These are phyloP conservation scores for Entomortierella chlamydospora DNA, from an alignment of 192 early-diverging fungal species.

Conservation along the genomic window DNA sequence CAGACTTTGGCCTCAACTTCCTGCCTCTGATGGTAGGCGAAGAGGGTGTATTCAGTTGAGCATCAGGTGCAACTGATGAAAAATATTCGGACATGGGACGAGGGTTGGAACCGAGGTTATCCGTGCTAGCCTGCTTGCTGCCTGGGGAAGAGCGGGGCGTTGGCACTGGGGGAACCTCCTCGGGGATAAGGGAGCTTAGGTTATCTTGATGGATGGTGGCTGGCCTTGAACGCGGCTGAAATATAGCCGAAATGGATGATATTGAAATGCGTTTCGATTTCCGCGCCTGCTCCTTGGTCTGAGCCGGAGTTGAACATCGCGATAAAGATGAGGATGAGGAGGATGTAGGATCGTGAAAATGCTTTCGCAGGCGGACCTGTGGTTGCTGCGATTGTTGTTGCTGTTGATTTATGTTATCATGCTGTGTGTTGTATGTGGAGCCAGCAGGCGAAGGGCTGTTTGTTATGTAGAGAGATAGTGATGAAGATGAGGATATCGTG, in stretches of 20 bases:
- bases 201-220: conserved; percentile 9
- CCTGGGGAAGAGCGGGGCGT: neutral
- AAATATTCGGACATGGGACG: neutral
- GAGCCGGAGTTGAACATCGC: no score
- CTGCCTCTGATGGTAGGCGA: conserved; percentile 6
- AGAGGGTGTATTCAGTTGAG: neutral
- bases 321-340: no score
- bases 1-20: conserved; percentile 9
- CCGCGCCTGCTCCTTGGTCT: neutral
- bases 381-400: no score
- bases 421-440: neutral
- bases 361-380: no score
- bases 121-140: neutral
- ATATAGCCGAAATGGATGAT: conserved; percentile 5
- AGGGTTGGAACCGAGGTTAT: neutral
- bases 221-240: conserved; percentile 17
- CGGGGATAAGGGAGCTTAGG: neutral
- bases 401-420: neutral
- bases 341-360: no score
- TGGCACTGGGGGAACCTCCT: conserved; percentile 1
- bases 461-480: conserved; percentile 3
- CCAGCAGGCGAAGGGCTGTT: neutral
- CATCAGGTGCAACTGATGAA: neutral
- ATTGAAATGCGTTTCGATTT: neutral
- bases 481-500: conserved; percentile 14